phyloP scores from a whole-genome alignment of 1,139 yeast genomes.

The Diutina mesorugosa region DNA sequence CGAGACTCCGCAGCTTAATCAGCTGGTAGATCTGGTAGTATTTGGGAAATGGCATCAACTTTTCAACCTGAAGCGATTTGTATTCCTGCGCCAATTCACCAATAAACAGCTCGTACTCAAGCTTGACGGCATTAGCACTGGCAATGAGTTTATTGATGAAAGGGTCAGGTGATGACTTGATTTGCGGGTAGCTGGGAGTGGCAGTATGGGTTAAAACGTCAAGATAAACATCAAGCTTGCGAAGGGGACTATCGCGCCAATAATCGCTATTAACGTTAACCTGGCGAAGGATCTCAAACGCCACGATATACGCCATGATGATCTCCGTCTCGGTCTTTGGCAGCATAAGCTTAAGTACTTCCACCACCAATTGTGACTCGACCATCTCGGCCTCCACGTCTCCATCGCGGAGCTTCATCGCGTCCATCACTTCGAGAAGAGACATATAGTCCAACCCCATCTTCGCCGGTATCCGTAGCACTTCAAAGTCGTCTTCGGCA shows the following conservation, averaged over 20 bases:
- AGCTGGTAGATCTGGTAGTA: constrained; percentile 34
- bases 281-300: not conserved
- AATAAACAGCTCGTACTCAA: constrained; percentile 12
- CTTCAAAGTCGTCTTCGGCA: constrained; percentile 8
- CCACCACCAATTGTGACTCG: constrained; percentile 11
- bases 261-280: constrained; percentile 10
- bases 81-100: constrained; percentile 7
- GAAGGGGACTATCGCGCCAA: constrained; percentile 5
- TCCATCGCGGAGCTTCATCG: constrained; percentile 10
- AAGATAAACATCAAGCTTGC: constrained; percentile 12
- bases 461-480: constrained; percentile 23
- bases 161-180: constrained; percentile 8
- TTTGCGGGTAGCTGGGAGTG: constrained; percentile 4
- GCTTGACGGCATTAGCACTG: constrained; percentile 10
- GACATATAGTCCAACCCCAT: constrained; percentile 16
- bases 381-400: constrained; percentile 6
- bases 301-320: constrained; percentile 13
- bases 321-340: constrained; percentile 20
- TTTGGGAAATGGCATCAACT: constrained; percentile 12
- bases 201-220: constrained; percentile 15
- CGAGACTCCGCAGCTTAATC: constrained; percentile 44
- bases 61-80: not conserved
- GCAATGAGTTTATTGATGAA: constrained; percentile 9
- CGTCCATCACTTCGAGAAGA: constrained; percentile 15
- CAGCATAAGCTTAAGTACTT: constrained; percentile 11